Conservation (phyloP, 768 basidiomycete genomes). For the Fomitopsis serialis region DNA sequence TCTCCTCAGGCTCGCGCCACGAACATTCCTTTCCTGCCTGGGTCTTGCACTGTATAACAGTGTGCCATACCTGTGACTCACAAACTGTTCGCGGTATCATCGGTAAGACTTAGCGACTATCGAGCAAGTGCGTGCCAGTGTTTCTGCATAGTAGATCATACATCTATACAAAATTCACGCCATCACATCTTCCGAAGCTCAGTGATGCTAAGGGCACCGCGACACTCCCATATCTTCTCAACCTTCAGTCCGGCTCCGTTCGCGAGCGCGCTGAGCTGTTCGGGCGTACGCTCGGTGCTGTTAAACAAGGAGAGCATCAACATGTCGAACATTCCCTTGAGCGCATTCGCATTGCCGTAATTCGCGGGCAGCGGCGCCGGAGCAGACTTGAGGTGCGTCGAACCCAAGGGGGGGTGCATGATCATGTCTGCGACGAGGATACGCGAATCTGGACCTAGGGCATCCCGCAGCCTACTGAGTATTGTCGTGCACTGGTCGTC, state of each 20-base stretch:
- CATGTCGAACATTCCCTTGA: constrained; percentile 2
- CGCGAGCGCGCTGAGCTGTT: constrained; percentile 3
- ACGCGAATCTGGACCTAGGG: constrained; percentile 2
- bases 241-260: constrained; percentile 5
- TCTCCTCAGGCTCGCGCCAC: too few species aligned
- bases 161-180: too few species aligned
- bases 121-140: too few species aligned
- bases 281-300: constrained; percentile 8
- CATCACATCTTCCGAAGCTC: constrained; percentile 1
- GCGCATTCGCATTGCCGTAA: constrained; percentile 4
- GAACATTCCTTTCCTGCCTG: too few species aligned
- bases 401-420: constrained; percentile 3
- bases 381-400: neutral
- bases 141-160: too few species aligned
- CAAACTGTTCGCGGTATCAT: too few species aligned
- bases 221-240: constrained; percentile 8
- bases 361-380: constrained; percentile 11
- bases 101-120: too few species aligned
- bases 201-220: constrained; percentile 2
- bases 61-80: too few species aligned
- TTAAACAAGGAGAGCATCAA: constrained; percentile 11
- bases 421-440: constrained; percentile 5
- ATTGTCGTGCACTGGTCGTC: constrained; percentile 8
- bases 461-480: constrained; percentile 2
- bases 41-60: too few species aligned